Percentiles rank a stretch among this genome's conserved stretches.
These are phyloP conservation scores for Paramecium bursaria DNA, from an alignment of 73 alveolate genomes.

Conservation along the genomic window DNA sequence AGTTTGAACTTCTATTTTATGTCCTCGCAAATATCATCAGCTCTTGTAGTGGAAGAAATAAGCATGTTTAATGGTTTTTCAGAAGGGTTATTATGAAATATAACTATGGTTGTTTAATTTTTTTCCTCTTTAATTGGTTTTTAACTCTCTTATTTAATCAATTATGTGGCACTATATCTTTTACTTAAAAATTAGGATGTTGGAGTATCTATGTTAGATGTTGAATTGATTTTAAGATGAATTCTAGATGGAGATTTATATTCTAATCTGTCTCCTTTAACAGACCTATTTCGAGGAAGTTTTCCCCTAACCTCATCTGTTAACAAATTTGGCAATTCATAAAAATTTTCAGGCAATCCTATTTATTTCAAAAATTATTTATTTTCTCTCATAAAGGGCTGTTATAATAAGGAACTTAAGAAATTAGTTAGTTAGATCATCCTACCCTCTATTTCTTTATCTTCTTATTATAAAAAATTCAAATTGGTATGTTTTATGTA, in stretches of 20 bases:
- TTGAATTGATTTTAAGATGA: background rate
- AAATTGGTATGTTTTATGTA: background rate
- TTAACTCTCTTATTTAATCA: background rate
- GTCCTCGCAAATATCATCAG: background rate
- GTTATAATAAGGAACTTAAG: background rate
- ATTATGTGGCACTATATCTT: conserved; percentile 13
- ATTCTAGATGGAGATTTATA: conserved; percentile 37
- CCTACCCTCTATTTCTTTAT: conserved; percentile 38
- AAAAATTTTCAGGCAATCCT: conserved; percentile 48
- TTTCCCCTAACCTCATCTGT: background rate
- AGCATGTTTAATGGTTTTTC: conserved; percentile 1
- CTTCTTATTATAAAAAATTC: background rate
- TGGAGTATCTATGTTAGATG: too few species aligned
- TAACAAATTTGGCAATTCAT: conserved; percentile 13
- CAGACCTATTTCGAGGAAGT: background rate
- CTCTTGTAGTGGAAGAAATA: background rate
- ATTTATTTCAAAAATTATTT: background rate
- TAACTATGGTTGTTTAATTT: background rate
- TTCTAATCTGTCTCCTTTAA: conserved; percentile 26
- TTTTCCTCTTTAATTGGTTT: background rate
- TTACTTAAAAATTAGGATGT: background rate
- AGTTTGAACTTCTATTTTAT: conserved; percentile 6
- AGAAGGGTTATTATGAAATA: background rate
- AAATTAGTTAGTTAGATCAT: background rate
- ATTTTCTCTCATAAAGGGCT: background rate